A percentile compares a stretch with the other conserved stretches of the same genome.
phyloP scores from a whole-genome alignment of 257 asterid genomes.

The Forsythia suspensa region DNA sequence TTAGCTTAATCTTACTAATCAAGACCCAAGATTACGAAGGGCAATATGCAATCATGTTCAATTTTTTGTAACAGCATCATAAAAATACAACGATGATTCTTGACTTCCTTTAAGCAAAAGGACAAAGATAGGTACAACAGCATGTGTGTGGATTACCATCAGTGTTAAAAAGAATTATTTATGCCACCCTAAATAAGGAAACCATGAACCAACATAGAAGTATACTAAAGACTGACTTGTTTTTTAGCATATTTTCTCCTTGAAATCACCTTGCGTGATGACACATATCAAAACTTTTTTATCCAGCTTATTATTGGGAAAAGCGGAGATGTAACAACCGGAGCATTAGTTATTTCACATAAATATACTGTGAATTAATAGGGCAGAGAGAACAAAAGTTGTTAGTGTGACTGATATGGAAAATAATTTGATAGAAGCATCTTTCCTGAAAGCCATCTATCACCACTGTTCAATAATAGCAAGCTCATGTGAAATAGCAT shows the following conservation, averaged over 20 bases:
- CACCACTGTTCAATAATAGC: no score
- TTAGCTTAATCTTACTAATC: background rate
- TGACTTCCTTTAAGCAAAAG: background rate
- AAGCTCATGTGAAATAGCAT: no score
- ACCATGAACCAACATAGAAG: background rate
- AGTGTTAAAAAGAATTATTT: background rate
- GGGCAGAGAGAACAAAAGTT: no score
- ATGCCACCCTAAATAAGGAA: background rate
- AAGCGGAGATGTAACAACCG: background rate
- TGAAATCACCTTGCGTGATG: background rate
- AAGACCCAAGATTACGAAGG: constrained; percentile 6
- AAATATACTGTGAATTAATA: background rate
- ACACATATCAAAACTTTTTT: background rate
- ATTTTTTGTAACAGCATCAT: background rate
- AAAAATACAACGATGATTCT: background rate
- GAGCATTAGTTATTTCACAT: background rate
- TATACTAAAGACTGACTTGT: background rate
- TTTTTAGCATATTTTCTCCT: background rate
- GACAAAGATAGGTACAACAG: background rate
- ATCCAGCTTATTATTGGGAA: background rate
- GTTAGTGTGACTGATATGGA: no score
- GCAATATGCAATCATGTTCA: background rate
- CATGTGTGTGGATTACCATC: background rate
- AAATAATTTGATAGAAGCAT: no score
- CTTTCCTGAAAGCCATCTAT: no score